Conservation (phyloP, 2,329 filamentous ascomycete species). For the Fusarium buxicola region DNA sequence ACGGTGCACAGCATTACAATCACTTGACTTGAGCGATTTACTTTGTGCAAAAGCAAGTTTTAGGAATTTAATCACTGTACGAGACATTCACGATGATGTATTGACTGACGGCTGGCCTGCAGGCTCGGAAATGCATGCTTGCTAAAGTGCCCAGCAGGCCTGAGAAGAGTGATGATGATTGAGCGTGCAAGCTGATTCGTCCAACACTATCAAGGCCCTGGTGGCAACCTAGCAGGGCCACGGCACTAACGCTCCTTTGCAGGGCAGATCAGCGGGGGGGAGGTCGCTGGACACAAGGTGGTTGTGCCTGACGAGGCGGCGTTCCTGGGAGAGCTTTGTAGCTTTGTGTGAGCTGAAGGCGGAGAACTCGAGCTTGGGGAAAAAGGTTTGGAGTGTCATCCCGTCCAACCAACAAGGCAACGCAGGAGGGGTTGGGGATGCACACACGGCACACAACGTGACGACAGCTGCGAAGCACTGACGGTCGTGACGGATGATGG, state of each 20-base stretch:
- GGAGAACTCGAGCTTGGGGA: neutral
- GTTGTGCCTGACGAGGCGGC: conserved; percentile 13
- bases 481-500: conserved; percentile 11
- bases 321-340: conserved; percentile 2
- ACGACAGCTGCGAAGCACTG: conserved; percentile 14
- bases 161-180: conserved; percentile 7
- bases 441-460: conserved; percentile 8
- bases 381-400: neutral
- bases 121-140: conserved; percentile 9
- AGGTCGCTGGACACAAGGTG: neutral
- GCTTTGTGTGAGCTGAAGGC: conserved; percentile 22
- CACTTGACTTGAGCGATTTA: neutral
- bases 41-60: conserved; percentile 13
- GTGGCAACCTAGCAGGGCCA: conserved; percentile 25
- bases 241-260: conserved; percentile 26
- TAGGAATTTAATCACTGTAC: neutral
- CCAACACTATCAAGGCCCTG: conserved; percentile 1
- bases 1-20: neutral
- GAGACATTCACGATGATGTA: neutral
- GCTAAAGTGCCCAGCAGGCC: conserved; percentile 14
- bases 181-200: conserved; percentile 1
- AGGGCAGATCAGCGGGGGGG: conserved; percentile 33
- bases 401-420: neutral
- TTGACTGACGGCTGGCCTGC: conserved; percentile 5
- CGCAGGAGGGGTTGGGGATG: conserved; percentile 2